Evolutionary conservation across 441 rosid genomes (phyloP), one percentile per base, ranked within the genome.

Genomic region (Pelargonium myrrhifolium): DNA sequence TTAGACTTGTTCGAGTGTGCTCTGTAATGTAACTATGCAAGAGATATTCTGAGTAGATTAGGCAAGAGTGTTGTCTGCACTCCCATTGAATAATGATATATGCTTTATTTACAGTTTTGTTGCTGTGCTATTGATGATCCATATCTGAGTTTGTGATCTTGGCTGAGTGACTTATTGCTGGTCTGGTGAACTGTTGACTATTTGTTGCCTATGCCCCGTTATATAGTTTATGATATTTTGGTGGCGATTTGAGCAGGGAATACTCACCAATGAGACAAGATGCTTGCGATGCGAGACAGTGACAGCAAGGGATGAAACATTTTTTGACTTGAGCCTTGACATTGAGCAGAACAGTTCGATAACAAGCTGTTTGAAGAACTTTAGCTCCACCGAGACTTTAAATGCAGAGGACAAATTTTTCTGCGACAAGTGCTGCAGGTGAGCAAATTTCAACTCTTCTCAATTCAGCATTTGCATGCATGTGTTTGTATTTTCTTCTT

Each of bases 351-450:
- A 92, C 78, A 92, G 92, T 74, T 90, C 97, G 18, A 90, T 92
- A 79, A 92, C 98, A 65, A 89, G 98, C 83, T 92, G 97, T 79
- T 77, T 90, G 87, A 92, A 90, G 75, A 92, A 92, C 78, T 92
- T 92, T 76, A 92, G 98, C 76, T 92, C 98, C 58, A 90, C 97
- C 3, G 98, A 92, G 84, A 90, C 97, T 43, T 78, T 92, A 79
- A 91, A 92, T 74, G 97, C 98, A 0, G 97, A 92, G 75, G 98
- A 92, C 80, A 90, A 92, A 73, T 92, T 92, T 75, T 92, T 92
- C 82, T 88, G 98, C 73, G 98, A 92, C 85, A 90, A 92, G 77
- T 92, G 98, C 85, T 88, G 98, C 98, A 92, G 98, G 98, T 89
- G 56, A 28, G 71, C 71, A 39, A 21, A 35, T 71, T 58, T 62